These are phyloP conservation scores for Aspergillus carlsbadensis DNA, from an alignment of 495 filamentous ascomycete species.

Conservation along the genomic window DNA sequence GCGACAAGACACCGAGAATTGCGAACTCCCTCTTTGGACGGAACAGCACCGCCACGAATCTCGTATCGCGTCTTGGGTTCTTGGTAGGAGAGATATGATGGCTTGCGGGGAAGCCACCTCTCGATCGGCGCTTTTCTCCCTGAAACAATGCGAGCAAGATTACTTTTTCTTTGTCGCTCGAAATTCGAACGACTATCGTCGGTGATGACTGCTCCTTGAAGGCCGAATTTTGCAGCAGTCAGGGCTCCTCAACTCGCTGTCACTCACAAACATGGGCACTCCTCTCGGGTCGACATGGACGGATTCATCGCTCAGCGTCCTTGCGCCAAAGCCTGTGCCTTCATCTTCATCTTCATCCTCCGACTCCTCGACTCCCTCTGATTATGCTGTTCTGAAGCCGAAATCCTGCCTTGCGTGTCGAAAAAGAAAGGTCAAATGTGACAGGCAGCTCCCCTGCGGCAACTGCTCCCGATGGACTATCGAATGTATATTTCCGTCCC, in stretches of 20 bases:
- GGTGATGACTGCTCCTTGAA: not conserved
- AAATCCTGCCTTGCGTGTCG: constrained; percentile 16
- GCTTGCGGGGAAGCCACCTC: not conserved
- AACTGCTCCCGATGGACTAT: constrained; percentile 16
- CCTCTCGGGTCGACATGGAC: not conserved
- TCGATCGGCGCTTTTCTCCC: not conserved
- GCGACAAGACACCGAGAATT: constrained; percentile 14
- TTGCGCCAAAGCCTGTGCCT: not conserved
- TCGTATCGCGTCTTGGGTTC: not conserved
- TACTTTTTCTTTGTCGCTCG: not conserved
- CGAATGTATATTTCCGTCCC: constrained; percentile 11
- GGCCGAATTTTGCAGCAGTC: constrained; percentile 6
- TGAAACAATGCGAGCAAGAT: not conserved
- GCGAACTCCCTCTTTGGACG: not conserved
- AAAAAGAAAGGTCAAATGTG: constrained; percentile 15
- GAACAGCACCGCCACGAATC: constrained; percentile 6
- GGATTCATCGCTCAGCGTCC: not conserved
- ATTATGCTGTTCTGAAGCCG: constrained; percentile 3
- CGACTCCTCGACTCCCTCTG: not conserved
- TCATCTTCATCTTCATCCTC: not conserved
- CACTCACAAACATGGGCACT: not conserved
- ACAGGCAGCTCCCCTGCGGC: constrained; percentile 9
- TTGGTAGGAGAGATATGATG: not conserved
- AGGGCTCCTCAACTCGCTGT: not conserved
- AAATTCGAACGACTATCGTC: not conserved